Conservation (phyloP, 2,329 filamentous ascomycete genomes). For the Grosmannia serpens region DNA sequence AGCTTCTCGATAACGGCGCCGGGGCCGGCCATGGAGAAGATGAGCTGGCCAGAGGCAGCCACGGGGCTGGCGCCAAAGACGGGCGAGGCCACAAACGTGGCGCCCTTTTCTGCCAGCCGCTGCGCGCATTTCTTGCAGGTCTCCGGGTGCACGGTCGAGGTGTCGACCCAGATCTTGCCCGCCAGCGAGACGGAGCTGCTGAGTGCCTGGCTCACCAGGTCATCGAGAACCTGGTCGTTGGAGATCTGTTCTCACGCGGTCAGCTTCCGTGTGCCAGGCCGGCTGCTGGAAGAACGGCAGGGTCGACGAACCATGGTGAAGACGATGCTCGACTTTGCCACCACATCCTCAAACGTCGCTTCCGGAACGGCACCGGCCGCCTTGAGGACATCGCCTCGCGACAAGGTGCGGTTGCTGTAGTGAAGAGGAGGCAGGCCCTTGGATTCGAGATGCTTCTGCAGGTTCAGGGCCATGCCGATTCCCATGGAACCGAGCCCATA, state of each 20-base stretch:
- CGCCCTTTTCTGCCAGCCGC: neutral
- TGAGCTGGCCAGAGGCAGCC: neutral
- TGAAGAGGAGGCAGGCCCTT: neutral
- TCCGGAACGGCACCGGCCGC: slow-evolving; percentile 1
- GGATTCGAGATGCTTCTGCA: slow-evolving; percentile 3
- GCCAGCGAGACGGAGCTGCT: neutral
- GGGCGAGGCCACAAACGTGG: slow-evolving; percentile 2
- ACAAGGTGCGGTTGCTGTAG: slow-evolving; percentile 5
- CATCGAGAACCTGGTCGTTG: slow-evolving; percentile 3
- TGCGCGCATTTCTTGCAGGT: neutral
- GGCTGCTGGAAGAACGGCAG: neutral
- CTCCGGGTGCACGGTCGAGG: slow-evolving; percentile 4
- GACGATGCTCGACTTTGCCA: neutral
- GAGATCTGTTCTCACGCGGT: neutral
- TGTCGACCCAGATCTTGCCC: slow-evolving; percentile 4
- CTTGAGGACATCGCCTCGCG: slow-evolving; percentile 1
- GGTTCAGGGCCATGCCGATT: slow-evolving; percentile 4
- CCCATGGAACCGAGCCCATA: slow-evolving; percentile 5
- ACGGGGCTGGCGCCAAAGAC: slow-evolving; percentile 3
- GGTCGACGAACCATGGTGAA: neutral
- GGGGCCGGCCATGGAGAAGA: slow-evolving; percentile 1
- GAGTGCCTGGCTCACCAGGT: neutral
- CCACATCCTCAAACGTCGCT: neutral
- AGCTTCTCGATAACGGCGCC: neutral
- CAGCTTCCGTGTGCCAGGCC: neutral